phyloP scores from a whole-genome alignment of 139 green algal genomes.

The Chlamydomonas sphaeroides region DNA sequence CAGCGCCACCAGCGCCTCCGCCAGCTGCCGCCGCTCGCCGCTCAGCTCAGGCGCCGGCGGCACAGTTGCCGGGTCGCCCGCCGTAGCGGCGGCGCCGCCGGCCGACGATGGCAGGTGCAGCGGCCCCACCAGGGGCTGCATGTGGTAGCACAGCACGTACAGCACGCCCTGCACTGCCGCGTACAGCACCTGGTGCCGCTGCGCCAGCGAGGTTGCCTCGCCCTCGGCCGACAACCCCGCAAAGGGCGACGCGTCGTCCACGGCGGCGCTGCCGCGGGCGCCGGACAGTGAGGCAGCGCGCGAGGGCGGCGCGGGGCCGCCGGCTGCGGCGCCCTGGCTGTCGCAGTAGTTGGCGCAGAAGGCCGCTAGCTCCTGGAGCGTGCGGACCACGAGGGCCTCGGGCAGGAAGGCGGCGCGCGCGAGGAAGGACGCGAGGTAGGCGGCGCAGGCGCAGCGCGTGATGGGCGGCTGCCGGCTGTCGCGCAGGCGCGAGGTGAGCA shows the following conservation, averaged over 20 bases:
- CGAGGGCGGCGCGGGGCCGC: neutral
- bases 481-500: conserved; percentile 67
- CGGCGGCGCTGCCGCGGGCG: neutral
- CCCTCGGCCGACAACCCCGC: neutral
- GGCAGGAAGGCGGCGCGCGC: conserved; percentile 77
- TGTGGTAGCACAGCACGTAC: conserved; percentile 93
- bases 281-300: neutral
- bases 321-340: neutral
- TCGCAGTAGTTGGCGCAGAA: conserved; percentile 52
- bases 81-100: neutral
- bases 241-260: neutral
- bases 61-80: neutral
- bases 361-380: conserved; percentile 50
- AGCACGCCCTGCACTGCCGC: conserved; percentile 73
- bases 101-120: conserved; percentile 30
- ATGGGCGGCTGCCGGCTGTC: conserved; percentile 69
- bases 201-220: neutral
- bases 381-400: conserved; percentile 60
- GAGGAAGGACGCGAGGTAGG: conserved; percentile 90
- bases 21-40: conserved; percentile 19
- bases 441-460: conserved; percentile 75
- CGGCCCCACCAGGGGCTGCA: conserved; percentile 70
- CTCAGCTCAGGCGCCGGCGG: too few species aligned
- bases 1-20: conserved; percentile 57
- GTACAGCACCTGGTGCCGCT: conserved; percentile 50